Evolutionary conservation across 1,284 basidiomycete species (phyloP), one percentile per base, ranked within the genome.

Genomic region (Ustilago sp.): DNA sequence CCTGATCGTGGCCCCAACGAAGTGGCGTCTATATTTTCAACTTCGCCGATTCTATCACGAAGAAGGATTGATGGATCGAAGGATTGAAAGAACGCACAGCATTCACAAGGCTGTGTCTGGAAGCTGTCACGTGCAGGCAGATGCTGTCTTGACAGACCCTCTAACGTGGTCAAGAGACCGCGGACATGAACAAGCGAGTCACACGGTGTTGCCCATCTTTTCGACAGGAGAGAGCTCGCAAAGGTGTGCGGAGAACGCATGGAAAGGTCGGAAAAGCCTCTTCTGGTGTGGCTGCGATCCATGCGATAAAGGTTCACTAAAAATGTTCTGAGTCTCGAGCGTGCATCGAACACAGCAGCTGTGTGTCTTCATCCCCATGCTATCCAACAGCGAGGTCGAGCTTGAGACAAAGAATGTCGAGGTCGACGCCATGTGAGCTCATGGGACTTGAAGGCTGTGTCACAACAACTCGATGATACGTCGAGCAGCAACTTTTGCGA

Each of bases 121-220:
- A 45, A 45, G 43, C 43, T 45, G 43, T 45, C 43, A 45, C n/a
- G 43, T 45, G n/a, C n/a, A 13, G 23, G 43, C 43, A 45, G 13
- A 45, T 23, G 23, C 43, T 45, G 43, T 41, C 43, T 19, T 45
- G n/a, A 23, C n/a, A 45, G 7, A 45, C 8, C 7, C 7, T 45
- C 43, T 45, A 17, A 45, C 43, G 43, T 45, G 43, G 43, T 45
- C 43, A 45, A 45, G n/a, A n/a, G n/a, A 19, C 43, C 43, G 43
- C 43, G 43, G 43, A 45, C n/a, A 19, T 45, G 43, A 45, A 19
- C n/a, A 45, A 19, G 4, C n/a, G 43, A 45, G 43, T 8, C 19
- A 45, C 43, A 45, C n/a, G 43, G 43, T 19, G 43, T 45, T 17
- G 39, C 11, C 12, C 39, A 15, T 41, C 39, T 41, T 41, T 11